A percentile compares a stretch with the other conserved stretches of the same genome.
phyloP scores from a whole-genome alignment of 169 alveolate genomes.

The Theileria sp. region DNA sequence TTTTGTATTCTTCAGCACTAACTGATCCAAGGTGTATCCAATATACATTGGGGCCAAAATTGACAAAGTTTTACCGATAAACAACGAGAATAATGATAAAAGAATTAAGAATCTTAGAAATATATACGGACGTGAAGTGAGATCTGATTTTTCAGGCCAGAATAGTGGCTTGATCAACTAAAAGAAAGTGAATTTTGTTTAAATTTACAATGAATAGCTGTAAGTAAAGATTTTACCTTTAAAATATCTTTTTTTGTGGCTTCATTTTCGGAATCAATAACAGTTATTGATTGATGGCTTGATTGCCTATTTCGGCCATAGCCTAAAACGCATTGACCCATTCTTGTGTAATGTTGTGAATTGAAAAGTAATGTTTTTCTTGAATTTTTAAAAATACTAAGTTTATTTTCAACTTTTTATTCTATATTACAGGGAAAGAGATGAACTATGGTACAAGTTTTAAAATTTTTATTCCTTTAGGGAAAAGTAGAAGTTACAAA shows the following conservation, averaged over 20 bases:
- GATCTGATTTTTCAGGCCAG: conserved; percentile 45
- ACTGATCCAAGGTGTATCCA: conserved; percentile 24
- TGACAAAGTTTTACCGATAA: conserved; percentile 29
- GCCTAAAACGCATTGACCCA: conserved; percentile 32
- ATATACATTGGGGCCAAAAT: conserved; percentile 45
- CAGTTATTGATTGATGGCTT: neutral
- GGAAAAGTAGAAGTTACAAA: neutral
- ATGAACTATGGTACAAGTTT: neutral
- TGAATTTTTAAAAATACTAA: neutral
- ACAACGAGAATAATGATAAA: conserved; percentile 25
- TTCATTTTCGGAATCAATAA: neutral
- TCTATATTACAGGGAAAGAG: neutral
- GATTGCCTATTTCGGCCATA: neutral
- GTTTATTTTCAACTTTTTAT: neutral
- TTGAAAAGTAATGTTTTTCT: neutral
- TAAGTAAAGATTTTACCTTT: neutral
- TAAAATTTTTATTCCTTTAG: neutral
- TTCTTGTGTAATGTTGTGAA: neutral
- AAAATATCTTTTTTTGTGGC: neutral
- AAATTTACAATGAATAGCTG: conserved; percentile 1
- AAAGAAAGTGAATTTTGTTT: neutral
- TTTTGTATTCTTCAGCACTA: neutral
- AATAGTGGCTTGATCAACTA: conserved; percentile 53
- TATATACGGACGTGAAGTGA: neutral
- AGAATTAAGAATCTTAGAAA: conserved; percentile 30